Conservation (phyloP, 176 grass and related monocot species). For the Areca catechu region DNA sequence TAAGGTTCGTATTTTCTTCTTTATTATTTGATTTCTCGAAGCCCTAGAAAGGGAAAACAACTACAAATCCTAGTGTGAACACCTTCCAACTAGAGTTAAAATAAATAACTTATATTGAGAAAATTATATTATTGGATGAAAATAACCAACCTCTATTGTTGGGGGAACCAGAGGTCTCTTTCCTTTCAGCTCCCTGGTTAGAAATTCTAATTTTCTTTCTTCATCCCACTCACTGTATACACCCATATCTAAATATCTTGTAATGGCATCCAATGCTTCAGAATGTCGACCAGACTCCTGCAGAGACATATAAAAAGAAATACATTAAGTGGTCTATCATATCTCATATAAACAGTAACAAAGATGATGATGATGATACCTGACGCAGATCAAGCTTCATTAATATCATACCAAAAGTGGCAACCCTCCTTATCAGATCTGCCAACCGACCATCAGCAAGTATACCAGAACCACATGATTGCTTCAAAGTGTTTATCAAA, state of each 20-base stretch:
- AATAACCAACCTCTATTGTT: slow-evolving; percentile 49
- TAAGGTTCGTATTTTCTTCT: too few species aligned
- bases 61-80: too few species aligned
- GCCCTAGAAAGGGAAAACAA: too few species aligned
- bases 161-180: slow-evolving; percentile 76
- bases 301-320: background rate
- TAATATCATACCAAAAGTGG: slow-evolving; percentile 79
- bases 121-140: background rate
- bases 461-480: slow-evolving; percentile 66
- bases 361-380: slow-evolving; percentile 21
- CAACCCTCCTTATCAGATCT: slow-evolving; percentile 88
- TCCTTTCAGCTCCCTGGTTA: slow-evolving; percentile 79
- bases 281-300: slow-evolving; percentile 80
- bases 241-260: slow-evolving; percentile 76
- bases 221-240: slow-evolving; percentile 86
- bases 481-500: slow-evolving; percentile 23
- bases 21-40: too few species aligned
- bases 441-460: slow-evolving; percentile 79
- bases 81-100: background rate
- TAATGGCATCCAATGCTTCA: slow-evolving; percentile 76
- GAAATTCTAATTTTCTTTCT: slow-evolving; percentile 73
- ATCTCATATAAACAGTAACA: background rate
- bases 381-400: slow-evolving; percentile 93
- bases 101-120: background rate
- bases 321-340: too few species aligned